A percentile compares a stretch with the other conserved stretches of the same genome.
Evolutionary conservation across 768 basidiomycete species (phyloP).

Genomic region (Sistotremastrum suecicum): DNA sequence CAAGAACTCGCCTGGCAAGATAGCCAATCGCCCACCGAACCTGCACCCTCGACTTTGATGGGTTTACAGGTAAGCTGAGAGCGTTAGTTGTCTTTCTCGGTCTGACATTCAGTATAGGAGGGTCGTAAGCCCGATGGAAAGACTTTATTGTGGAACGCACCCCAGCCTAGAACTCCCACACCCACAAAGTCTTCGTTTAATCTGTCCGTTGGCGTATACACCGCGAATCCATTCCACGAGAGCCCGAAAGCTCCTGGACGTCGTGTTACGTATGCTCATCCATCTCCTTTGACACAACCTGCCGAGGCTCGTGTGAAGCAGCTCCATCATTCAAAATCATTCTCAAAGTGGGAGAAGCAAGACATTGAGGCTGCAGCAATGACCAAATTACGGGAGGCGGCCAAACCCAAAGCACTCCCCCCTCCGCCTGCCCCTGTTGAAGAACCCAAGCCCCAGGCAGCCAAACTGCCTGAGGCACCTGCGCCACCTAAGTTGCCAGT

Average conservation of each 20-base stretch:
- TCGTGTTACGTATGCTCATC: constrained; percentile 25
- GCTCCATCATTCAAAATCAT: constrained; percentile 27
- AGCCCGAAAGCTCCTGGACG: constrained; percentile 26
- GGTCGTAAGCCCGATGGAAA: neutral
- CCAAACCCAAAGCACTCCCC: constrained; percentile 4
- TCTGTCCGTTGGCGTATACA: neutral
- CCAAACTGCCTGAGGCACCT: constrained; percentile 8
- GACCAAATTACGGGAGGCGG: constrained; percentile 42
- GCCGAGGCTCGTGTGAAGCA: constrained; percentile 23
- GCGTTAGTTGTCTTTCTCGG: neutral
- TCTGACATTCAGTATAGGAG: too few relatives aligned
- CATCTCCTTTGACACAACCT: constrained; percentile 31
- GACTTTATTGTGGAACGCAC: constrained; percentile 4
- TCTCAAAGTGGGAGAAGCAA: constrained; percentile 80
- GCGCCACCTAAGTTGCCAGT: neutral
- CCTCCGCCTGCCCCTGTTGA: constrained; percentile 5
- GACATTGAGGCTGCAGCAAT: constrained; percentile 72
- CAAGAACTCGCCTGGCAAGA: constrained; percentile 62
- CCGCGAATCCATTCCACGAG: constrained; percentile 5
- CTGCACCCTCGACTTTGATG: constrained; percentile 22
- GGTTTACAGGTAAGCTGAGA: constrained; percentile 18
- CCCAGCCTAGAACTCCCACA: constrained; percentile 1
- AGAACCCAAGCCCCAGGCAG: constrained; percentile 9
- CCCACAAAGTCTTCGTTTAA: neutral
- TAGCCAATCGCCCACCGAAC: constrained; percentile 16